Conservation (phyloP, 176 grass and related monocot genomes). For the Dendrocalamus sinicus region DNA sequence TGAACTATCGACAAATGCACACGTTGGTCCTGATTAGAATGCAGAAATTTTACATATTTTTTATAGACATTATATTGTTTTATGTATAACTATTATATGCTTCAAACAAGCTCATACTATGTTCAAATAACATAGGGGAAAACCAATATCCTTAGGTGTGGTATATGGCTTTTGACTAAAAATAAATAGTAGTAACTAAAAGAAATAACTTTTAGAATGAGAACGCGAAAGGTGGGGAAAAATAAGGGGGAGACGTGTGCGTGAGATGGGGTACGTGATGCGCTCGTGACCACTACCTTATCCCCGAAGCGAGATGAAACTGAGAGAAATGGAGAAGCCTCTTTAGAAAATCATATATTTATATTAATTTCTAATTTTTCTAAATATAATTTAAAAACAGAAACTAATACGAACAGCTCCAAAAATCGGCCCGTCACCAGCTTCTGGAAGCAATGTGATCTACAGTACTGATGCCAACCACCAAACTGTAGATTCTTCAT, state of each 20-base stretch:
- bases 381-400: no score
- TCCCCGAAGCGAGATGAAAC: rapidly evolving
- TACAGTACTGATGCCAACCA: neutral
- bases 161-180: no score
- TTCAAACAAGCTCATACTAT: neutral
- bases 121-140: no score
- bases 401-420: neutral
- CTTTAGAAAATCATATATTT: rapidly evolving
- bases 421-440: no score
- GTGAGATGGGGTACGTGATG: no score
- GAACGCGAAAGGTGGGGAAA: no score
- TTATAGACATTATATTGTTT: neutral
- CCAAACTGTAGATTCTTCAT: neutral
- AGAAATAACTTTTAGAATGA: no score
- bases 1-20: neutral
- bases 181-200: no score
- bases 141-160: neutral
- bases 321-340: no score
- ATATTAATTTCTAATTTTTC: no score
- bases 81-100: neutral
- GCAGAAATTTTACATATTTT: neutral
- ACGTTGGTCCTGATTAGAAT: neutral
- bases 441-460: neutral
- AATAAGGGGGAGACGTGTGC: no score
- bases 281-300: no score